Percentiles rank a stretch among this genome's conserved stretches.
These are phyloP conservation scores for Neurospora tetrasperma DNA, from an alignment of 495 filamentous ascomycete species.

Conservation along the genomic window DNA sequence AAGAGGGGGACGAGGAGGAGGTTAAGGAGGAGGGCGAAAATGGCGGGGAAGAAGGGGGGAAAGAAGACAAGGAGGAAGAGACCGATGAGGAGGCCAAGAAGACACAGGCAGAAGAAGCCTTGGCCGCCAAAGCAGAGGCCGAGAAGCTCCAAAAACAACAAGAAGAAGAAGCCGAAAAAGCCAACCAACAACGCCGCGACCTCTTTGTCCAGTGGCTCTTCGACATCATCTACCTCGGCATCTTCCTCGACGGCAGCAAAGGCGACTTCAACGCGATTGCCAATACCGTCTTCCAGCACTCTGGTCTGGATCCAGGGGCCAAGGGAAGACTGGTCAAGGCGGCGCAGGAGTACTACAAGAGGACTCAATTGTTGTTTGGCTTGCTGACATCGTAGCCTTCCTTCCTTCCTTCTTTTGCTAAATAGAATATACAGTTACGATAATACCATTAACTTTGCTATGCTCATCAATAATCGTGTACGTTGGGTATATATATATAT, in stretches of 20 bases:
- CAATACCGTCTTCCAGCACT: conserved; percentile 34
- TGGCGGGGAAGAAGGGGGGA: conserved; percentile 1
- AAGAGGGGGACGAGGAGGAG: not conserved
- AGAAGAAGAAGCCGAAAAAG: conserved; percentile 9
- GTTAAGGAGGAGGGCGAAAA: not conserved
- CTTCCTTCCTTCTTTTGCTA: too few relatives aligned
- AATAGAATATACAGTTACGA: not conserved
- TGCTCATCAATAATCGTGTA: not conserved
- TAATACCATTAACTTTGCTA: not conserved
- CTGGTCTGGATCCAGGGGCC: conserved; percentile 32
- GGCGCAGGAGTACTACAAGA: conserved; percentile 68
- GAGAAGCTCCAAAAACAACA: not conserved
- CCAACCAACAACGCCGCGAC: conserved; percentile 31
- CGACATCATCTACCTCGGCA: conserved; percentile 58
- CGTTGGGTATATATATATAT: not conserved
- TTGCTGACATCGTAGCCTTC: conserved; percentile 14
- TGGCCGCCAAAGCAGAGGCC: too few relatives aligned
- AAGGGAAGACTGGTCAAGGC: conserved; percentile 43
- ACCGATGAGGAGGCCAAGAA: conserved; percentile 15
- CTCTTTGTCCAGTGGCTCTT: conserved; percentile 66
- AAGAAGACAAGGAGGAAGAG: conserved; percentile 29
- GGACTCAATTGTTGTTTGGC: conserved; percentile 66
- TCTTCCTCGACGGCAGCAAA: conserved; percentile 23
- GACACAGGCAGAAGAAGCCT: not conserved
- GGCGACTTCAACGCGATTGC: conserved; percentile 37